These are phyloP conservation scores for Carex scoparia DNA, from an alignment of 176 grass and related monocot species.

Conservation along the genomic window DNA sequence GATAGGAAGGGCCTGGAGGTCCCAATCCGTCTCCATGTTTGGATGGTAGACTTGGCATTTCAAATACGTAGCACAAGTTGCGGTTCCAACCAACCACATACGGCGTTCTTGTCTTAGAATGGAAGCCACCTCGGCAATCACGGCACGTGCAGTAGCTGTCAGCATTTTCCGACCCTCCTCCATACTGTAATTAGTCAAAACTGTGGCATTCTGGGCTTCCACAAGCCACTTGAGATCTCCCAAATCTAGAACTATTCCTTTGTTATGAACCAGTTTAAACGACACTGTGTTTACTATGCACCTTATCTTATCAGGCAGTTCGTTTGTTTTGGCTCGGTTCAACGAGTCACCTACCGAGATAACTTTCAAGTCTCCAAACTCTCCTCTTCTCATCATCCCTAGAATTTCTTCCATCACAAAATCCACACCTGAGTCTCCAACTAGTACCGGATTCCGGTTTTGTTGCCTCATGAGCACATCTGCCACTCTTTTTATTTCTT, in stretches of 20 bases:
- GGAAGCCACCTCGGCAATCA: slow-evolving; percentile 56
- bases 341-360: slow-evolving; percentile 35
- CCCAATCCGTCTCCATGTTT: slow-evolving; percentile 72
- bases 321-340: slow-evolving; percentile 29
- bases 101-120: slow-evolving; percentile 34
- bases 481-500: slow-evolving; percentile 56
- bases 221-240: slow-evolving; percentile 84
- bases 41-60: slow-evolving; percentile 80
- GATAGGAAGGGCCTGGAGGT: slow-evolving; percentile 78
- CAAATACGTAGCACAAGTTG: slow-evolving; percentile 75
- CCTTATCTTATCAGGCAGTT: slow-evolving; percentile 42
- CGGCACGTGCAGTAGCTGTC: slow-evolving; percentile 37
- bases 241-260: slow-evolving; percentile 55
- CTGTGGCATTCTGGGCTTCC: slow-evolving; percentile 27
- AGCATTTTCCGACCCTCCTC: slow-evolving; percentile 35
- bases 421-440: slow-evolving; percentile 65
- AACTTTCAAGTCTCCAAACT: slow-evolving; percentile 43
- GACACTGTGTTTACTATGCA: slow-evolving; percentile 30
- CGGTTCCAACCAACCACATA: slow-evolving; percentile 74
- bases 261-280: neutral
- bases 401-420: slow-evolving; percentile 56
- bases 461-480: slow-evolving; percentile 39
- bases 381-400: slow-evolving; percentile 38
- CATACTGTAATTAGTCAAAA: neutral
- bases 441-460: slow-evolving; percentile 71